Conservation (phyloP, 441 rosid genomes). For the Codiaeum variegatum region DNA sequence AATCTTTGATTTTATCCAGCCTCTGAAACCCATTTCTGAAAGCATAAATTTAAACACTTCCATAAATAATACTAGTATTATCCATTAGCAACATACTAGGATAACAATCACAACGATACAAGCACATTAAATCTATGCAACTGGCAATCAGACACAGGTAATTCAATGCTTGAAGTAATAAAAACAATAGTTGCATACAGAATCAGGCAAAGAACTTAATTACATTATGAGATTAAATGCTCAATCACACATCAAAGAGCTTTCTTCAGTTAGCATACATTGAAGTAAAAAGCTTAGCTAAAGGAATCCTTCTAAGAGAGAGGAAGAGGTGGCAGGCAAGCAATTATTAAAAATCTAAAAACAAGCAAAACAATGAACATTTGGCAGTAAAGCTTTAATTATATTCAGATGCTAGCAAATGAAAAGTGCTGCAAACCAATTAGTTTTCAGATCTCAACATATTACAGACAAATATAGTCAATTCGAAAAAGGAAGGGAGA, state of each 20-base stretch:
- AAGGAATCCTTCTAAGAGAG: not conserved
- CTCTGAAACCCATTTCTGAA: conserved; percentile 92
- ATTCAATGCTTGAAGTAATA: not conserved
- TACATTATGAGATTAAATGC: not conserved
- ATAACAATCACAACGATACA: not conserved
- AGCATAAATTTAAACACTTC: not conserved
- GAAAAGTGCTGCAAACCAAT: not conserved
- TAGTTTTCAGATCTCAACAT: not conserved
- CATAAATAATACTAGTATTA: not conserved
- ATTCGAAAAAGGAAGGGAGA: not conserved
- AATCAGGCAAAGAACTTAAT: not conserved
- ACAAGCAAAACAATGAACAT: not conserved
- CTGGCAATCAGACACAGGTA: conserved; percentile 1
- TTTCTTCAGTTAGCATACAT: not conserved
- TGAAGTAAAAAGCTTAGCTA: not conserved
- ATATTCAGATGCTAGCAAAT: not conserved
- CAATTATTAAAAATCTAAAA: not conserved
- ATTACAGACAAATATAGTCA: not conserved
- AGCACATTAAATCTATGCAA: not conserved
- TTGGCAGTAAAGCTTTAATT: conserved; percentile 3
- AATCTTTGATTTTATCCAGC: conserved; percentile 91
- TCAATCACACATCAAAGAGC: not conserved
- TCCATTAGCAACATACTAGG: not conserved
- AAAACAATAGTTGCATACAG: not conserved
- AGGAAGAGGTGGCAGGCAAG: not conserved